A percentile compares a stretch with the other conserved stretches of the same genome.
Evolutionary conservation across 179 eudicot species (phyloP).

Genomic region (Nepenthes alata): DNA sequence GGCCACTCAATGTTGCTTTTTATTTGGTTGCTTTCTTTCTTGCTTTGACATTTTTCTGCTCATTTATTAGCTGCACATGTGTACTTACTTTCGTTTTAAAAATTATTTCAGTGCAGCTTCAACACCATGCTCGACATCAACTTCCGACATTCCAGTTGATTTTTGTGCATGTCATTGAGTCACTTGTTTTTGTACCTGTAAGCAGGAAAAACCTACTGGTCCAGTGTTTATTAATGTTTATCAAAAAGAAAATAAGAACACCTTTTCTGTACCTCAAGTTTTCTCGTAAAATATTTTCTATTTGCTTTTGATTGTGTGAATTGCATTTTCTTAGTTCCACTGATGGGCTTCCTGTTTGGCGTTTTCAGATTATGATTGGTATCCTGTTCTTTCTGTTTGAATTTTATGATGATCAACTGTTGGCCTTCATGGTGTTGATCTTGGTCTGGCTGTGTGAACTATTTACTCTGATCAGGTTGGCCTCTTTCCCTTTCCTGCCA

Average conservation of each 20-base stretch:
- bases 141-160: constrained; percentile 98
- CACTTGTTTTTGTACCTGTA: constrained; percentile 98
- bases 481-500: constrained; percentile 8
- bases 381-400: constrained; percentile 90
- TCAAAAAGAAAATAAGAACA: too few relatives aligned
- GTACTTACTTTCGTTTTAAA: background rate
- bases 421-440: constrained; percentile 97
- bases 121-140: constrained; percentile 96
- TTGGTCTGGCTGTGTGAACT: constrained; percentile 96
- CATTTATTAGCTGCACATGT: background rate
- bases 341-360: constrained; percentile 7
- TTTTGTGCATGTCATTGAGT: constrained; percentile 94
- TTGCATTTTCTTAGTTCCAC: constrained; percentile 1
- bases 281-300: too few relatives aligned
- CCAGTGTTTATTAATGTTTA: background rate
- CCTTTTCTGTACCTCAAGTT: too few relatives aligned
- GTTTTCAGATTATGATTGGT: constrained; percentile 92
- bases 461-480: constrained; percentile 86
- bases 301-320: background rate
- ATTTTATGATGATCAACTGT: constrained; percentile 90
- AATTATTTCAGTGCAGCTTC: constrained; percentile 85
- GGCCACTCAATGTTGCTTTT: background rate
- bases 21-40: background rate
- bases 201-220: constrained; percentile 8
- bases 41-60: constrained; percentile 1